Percentiles rank a stretch among this genome's conserved stretches.
Conservation (phyloP, 441 rosid species). For the Metrosideros polymorpha region DNA sequence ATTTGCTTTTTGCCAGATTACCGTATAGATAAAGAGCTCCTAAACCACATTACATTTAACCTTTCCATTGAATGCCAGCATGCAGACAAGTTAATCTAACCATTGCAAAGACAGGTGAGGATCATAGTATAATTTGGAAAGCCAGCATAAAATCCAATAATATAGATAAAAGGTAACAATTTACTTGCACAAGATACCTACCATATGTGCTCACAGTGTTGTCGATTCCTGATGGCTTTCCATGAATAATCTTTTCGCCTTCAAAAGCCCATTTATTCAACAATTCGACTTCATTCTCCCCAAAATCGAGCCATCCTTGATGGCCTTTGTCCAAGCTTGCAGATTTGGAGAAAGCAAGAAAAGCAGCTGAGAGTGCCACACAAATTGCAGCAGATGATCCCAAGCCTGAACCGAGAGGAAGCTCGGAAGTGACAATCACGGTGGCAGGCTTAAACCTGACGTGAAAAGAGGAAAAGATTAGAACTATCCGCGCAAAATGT, state of each 20-base stretch:
- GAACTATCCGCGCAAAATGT: background rate
- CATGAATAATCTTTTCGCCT: conserved; percentile 94
- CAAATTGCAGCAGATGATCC: conserved; percentile 89
- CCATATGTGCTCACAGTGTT: conserved; percentile 92
- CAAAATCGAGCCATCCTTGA: conserved; percentile 41
- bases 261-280: conserved; percentile 89
- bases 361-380: conserved; percentile 73
- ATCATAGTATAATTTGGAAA: background rate
- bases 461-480: background rate
- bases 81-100: background rate
- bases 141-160: background rate
- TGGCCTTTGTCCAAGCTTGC: conserved; percentile 24
- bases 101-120: background rate
- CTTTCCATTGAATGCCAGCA: background rate
- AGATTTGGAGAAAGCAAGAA: conserved; percentile 41
- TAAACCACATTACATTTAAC: background rate
- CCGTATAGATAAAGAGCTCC: background rate
- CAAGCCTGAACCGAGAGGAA: conserved; percentile 82
- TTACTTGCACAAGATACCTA: conserved; percentile 20
- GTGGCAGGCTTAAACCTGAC: conserved; percentile 67
- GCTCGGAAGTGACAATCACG: conserved; percentile 62
- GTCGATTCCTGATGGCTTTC: conserved; percentile 94
- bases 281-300: conserved; percentile 51
- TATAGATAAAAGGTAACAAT: background rate
- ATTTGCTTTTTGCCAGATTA: background rate